These are phyloP conservation scores for Bipolaris victoriae DNA, from an alignment of 2,329 filamentous ascomycete genomes.

Conservation along the genomic window DNA sequence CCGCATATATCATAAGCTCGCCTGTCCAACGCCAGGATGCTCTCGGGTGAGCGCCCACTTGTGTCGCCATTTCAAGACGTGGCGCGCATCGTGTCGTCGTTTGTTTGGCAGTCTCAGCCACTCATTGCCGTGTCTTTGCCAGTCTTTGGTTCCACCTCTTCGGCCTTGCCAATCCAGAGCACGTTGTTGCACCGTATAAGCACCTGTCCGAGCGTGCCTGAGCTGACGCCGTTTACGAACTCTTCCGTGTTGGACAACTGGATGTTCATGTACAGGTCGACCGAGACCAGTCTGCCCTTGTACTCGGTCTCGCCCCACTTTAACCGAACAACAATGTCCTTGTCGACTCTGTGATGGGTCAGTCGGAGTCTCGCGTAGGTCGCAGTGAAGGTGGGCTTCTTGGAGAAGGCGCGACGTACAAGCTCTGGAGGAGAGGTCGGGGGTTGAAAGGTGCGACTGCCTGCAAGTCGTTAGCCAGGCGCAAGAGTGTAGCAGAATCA, in stretches of 20 bases:
- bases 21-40: not conserved
- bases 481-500: not conserved
- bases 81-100: conserved; percentile 4
- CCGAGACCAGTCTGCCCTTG: conserved; percentile 88
- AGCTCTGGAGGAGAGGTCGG: conserved; percentile 90
- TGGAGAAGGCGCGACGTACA: conserved; percentile 64
- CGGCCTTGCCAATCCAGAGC: conserved; percentile 78
- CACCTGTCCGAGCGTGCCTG: conserved; percentile 85
- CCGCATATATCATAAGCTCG: not conserved
- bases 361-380: conserved; percentile 6
- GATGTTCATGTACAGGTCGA: conserved; percentile 99
- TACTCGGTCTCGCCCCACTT: conserved; percentile 99
- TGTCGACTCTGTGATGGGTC: conserved; percentile 70
- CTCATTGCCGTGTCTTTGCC: conserved; percentile 50
- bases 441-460: conserved; percentile 87
- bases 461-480: conserved; percentile 29
- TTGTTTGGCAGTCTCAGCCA: conserved; percentile 36
- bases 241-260: conserved; percentile 91
- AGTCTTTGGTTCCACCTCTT: conserved; percentile 53
- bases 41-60: not conserved
- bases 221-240: conserved; percentile 85
- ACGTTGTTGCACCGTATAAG: conserved; percentile 98
- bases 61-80: not conserved
- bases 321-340: conserved; percentile 86
- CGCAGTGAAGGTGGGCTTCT: not conserved